phyloP scores from a whole-genome alignment of 495 filamentous ascomycete species.

The Glonium stellatum region DNA sequence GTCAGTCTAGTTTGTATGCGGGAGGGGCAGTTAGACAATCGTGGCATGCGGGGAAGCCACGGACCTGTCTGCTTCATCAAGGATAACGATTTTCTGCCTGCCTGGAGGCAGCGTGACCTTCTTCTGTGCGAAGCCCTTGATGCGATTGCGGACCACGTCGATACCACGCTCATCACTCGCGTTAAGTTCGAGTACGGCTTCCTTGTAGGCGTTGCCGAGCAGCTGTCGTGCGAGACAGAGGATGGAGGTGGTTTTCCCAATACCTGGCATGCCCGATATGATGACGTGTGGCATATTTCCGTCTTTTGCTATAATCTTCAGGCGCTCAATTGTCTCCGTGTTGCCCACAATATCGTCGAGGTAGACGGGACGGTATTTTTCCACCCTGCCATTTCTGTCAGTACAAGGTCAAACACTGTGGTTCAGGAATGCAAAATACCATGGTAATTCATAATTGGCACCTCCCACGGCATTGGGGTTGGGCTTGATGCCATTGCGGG shows the following conservation, averaged over 20 bases:
- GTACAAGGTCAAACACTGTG: neutral
- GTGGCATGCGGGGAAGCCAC: neutral
- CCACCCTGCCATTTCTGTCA: slow-evolving; percentile 61
- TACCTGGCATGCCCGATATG: slow-evolving; percentile 98
- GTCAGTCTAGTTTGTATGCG: neutral
- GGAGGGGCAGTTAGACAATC: neutral
- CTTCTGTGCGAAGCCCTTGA: slow-evolving; percentile 98
- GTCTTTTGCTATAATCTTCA: slow-evolving; percentile 98
- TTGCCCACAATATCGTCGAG: slow-evolving; percentile 97
- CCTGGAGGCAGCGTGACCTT: slow-evolving; percentile 92
- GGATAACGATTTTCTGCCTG: slow-evolving; percentile 91
- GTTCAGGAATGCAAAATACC: slow-evolving; percentile 46
- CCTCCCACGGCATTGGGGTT: slow-evolving; percentile 50
- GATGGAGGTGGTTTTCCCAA: slow-evolving; percentile 97
- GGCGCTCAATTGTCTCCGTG: slow-evolving; percentile 89
- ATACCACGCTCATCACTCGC: slow-evolving; percentile 97
- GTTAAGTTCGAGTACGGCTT: slow-evolving; percentile 93
- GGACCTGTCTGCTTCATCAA: slow-evolving; percentile 79
- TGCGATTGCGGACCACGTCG: slow-evolving; percentile 96
- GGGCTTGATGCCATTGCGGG: slow-evolving; percentile 60
- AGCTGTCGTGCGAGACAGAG: slow-evolving; percentile 89
- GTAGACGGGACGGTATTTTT: slow-evolving; percentile 92
- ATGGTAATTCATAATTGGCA: slow-evolving; percentile 81
- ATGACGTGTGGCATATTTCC: slow-evolving; percentile 99
- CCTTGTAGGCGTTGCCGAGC: slow-evolving; percentile 90